These are phyloP conservation scores for Termitomyces sp. DNA, from an alignment of 768 basidiomycete species.

Conservation along the genomic window DNA sequence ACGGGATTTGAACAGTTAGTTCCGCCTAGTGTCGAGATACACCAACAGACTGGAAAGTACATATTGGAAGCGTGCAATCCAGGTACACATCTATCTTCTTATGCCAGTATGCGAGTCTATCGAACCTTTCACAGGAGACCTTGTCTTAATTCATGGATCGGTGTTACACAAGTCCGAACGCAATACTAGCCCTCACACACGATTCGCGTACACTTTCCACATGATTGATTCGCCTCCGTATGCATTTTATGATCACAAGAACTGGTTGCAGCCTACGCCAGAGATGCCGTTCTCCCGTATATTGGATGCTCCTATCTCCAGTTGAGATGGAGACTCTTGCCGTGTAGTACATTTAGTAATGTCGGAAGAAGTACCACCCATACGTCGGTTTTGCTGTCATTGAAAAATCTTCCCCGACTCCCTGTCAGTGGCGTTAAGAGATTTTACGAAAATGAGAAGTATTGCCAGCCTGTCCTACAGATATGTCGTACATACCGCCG, in stretches of 20 bases:
- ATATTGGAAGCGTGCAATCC: constrained; percentile 69
- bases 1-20: constrained; percentile 77
- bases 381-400: background rate
- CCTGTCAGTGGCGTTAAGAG: background rate
- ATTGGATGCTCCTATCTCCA: constrained; percentile 23
- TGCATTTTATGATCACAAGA: constrained; percentile 81
- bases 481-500: background rate
- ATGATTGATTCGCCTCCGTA: constrained; percentile 78
- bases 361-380: no score
- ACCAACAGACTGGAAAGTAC: constrained; percentile 41
- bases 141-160: constrained; percentile 91
- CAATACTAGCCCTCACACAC: constrained; percentile 74
- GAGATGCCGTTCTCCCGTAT: constrained; percentile 77
- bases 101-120: background rate
- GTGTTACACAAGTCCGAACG: constrained; percentile 90
- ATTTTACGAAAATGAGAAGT: background rate
- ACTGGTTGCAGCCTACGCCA: constrained; percentile 89
- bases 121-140: constrained; percentile 50
- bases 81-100: constrained; percentile 33
- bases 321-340: background rate
- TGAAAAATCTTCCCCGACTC: background rate
- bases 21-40: constrained; percentile 27
- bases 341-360: background rate
- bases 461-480: background rate
- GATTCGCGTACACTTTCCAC: constrained; percentile 95